Evolutionary conservation across 1,284 basidiomycete genomes (phyloP), one percentile per base, ranked within the genome.

Genomic region (Cutaneotrichosporon cavernicola): DNA sequence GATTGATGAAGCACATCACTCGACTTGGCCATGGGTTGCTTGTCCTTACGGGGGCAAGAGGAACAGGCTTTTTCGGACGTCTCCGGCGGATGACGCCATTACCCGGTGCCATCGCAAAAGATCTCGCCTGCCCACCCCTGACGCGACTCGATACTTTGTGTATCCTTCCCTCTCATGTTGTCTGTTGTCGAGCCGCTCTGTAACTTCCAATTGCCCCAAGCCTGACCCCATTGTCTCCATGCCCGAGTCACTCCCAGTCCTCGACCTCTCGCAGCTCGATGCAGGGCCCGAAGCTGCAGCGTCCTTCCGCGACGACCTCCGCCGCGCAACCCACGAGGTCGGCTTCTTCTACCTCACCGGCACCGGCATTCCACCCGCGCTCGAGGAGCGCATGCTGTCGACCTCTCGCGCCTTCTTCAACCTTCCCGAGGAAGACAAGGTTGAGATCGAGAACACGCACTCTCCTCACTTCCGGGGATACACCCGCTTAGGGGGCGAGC

Each of bases 261-360:
- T 68, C 8, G 64, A 68, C 59, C 61, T 68, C 16, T 53, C 59
- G 5, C 32, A 52, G 9, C 61, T 68, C 31, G 61, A 65, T 46
- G 21, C 10, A 1, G 55, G 57, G 0, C 30, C 55, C 1, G 64
- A 36, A 5, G 34, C 63, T 5, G 64, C 66, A 2, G 52, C 63
- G 3, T 11, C 34, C 8, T 68, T 68, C 56, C 66, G 66, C 18
- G 59, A 50, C n/a, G 59, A 40, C 7, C 56, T 68, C 38, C 52
- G 59, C 9, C 21, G 31, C 0, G 66, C 66, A 13, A 65, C 66
- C 0, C 66, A 65, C 49, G 61, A 65, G 10, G 31, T 65, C 13
- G 74, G 74, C 34, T 76, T 76, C 72, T 73, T 76, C 70, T 74
- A 76, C 61, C 70, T 74, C 4, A 70, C 66, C 5, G 69, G 69